Conservation (phyloP, 208 protist genomes). For the Acanthamoeba castellanii region DNA sequence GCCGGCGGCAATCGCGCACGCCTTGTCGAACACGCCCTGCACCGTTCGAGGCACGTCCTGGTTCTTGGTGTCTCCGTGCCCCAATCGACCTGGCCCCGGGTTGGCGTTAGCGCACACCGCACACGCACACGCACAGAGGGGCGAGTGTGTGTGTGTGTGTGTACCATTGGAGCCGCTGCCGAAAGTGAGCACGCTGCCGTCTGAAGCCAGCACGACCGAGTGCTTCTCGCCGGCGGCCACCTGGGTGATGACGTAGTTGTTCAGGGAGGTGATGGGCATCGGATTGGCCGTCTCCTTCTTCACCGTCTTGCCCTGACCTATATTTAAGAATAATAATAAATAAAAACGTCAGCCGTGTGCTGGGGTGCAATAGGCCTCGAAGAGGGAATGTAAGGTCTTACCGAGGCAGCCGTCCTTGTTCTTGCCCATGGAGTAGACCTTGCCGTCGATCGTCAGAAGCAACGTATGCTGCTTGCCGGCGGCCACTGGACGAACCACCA, state of each 20-base stretch:
- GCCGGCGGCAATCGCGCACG: slow-evolving; percentile 1
- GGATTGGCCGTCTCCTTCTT: slow-evolving; percentile 46
- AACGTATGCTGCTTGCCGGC: slow-evolving; percentile 56
- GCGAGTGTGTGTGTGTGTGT: neutral
- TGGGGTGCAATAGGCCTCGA: neutral
- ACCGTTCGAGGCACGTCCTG: slow-evolving; percentile 34
- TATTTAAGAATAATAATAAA: neutral
- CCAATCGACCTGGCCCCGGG: neutral
- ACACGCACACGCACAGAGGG: neutral
- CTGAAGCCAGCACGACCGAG: neutral
- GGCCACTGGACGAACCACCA: neutral
- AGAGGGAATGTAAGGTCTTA: neutral
- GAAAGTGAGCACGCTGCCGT: slow-evolving; percentile 25
- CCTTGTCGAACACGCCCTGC: slow-evolving; percentile 47
- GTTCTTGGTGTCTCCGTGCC: slow-evolving; percentile 20
- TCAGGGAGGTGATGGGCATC: neutral
- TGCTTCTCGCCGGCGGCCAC: slow-evolving; percentile 50
- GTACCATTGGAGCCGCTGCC: slow-evolving; percentile 32
- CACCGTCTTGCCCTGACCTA: slow-evolving; percentile 42
- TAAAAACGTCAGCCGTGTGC: neutral
- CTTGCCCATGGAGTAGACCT: slow-evolving; percentile 66
- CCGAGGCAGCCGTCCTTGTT: slow-evolving; percentile 60
- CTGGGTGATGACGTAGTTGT: neutral
- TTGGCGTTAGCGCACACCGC: neutral
- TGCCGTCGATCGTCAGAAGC: slow-evolving; percentile 39